Evolutionary conservation across 2,329 filamentous ascomycete genomes (phyloP), one percentile per base, ranked within the genome.

Genomic region (Elsinoe arachidis): DNA sequence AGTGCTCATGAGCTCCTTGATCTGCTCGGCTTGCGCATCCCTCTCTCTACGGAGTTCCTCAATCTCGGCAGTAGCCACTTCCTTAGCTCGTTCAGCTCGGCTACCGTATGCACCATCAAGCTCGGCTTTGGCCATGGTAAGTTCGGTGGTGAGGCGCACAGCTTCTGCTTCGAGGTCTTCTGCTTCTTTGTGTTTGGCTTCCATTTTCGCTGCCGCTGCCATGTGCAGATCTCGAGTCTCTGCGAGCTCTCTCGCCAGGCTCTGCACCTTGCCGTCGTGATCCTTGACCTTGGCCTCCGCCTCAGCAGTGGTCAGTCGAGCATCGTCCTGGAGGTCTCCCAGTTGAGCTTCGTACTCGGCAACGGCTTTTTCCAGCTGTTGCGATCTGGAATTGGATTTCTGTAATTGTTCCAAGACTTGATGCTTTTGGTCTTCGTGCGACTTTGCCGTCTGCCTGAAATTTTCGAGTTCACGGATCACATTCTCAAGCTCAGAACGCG

Each of bases 51-150:
- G 71, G n/a, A 78, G 68, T 6, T 70, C 68, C 30, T 72, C 69
- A 6, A 78, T 64, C 60, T 77, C 72, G n/a, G 70, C 68, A 12
- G 76, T 74, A 9, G 81, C 80, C 10, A 80, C 80, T 67, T 86
- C 83, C n/a, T 83, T 84, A 11, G 84, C 83, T 33, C 85, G 81
- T 67, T 88, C 78, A 9, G 83, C 80, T 54, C 85, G 78, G n/a
- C 79, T 81, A 39, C 93, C 93, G 68, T 97, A 96, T 68, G 95
- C 95, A 61, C 90, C 90, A 65, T 96, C 93, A 23, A 97, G 87
- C 70, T 97, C 92, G 55, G 91, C 89, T 67, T 84, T 83, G 23
- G 88, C 90, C 63, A 97, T 86, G n/a, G 92, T 95, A 41, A 97
- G 80, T 74, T 97, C 85, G 2, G 85, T 88, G 35, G 83, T 84